Conservation (phyloP, 208 protist genomes). For the Borovskyia barvae region DNA sequence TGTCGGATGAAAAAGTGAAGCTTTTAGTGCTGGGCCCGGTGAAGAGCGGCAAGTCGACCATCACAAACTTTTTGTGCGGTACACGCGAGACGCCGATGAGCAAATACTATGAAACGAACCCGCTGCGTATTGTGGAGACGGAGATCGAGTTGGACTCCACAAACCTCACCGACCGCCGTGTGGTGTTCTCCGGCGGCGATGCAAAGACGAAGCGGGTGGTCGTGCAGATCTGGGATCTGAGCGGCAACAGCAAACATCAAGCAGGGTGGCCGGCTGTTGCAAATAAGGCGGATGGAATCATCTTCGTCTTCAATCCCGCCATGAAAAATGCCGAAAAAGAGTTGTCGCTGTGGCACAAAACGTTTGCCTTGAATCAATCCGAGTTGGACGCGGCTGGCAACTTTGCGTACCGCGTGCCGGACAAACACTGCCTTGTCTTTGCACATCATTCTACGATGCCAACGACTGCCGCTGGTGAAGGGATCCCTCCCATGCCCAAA, state of each 20-base stretch:
- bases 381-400: constrained; percentile 71
- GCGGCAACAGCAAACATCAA: constrained; percentile 82
- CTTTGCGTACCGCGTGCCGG: constrained; percentile 48
- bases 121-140: constrained; percentile 89
- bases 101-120: constrained; percentile 84
- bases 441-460: constrained; percentile 72
- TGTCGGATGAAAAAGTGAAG: constrained; percentile 75
- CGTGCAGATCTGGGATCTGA: constrained; percentile 89
- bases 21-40: constrained; percentile 78
- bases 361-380: constrained; percentile 75
- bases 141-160: constrained; percentile 71
- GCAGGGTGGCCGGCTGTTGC: constrained; percentile 85
- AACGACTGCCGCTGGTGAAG: constrained; percentile 16
- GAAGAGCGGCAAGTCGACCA: constrained; percentile 82
- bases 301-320: constrained; percentile 88
- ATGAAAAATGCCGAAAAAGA: constrained; percentile 76
- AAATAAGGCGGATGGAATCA: constrained; percentile 69
- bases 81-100: constrained; percentile 73
- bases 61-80: constrained; percentile 82
- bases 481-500: constrained; percentile 64
- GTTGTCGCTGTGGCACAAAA: constrained; percentile 89
- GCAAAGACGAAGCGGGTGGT: constrained; percentile 39
- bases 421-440: constrained; percentile 74
- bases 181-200: constrained; percentile 63
- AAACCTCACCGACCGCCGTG: constrained; percentile 39